phyloP scores from a whole-genome alignment of 2,329 filamentous ascomycete genomes.

The Cordyceps cateniannulata region DNA sequence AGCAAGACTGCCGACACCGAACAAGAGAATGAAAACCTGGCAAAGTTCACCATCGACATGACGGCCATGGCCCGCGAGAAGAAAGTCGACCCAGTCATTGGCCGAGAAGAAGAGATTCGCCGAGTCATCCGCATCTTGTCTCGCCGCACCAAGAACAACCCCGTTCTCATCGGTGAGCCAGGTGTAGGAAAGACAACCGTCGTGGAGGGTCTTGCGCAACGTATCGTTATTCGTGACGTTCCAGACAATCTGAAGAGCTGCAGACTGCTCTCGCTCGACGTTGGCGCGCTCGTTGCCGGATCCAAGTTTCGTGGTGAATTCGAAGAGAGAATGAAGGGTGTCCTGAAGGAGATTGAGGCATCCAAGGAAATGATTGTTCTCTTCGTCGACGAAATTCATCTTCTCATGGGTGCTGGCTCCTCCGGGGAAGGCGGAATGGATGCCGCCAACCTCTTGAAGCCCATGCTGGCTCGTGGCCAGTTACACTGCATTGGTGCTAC shows the following conservation, averaged over 20 bases:
- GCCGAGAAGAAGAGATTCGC: constrained; percentile 90
- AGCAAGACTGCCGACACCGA: constrained; percentile 94
- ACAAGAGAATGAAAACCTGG: constrained; percentile 87
- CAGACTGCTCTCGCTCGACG: constrained; percentile 89
- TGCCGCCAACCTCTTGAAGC: constrained; percentile 93
- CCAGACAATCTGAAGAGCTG: constrained; percentile 92
- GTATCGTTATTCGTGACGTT: constrained; percentile 94
- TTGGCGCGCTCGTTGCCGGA: constrained; percentile 89
- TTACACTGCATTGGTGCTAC: constrained; percentile 97
- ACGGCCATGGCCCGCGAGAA: constrained; percentile 92
- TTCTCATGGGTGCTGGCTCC: constrained; percentile 94
- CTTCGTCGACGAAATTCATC: constrained; percentile 97
- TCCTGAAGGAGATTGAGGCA: constrained; percentile 91
- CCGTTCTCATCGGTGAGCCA: constrained; percentile 93
- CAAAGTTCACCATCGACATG: constrained; percentile 99
- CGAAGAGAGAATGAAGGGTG: constrained; percentile 98
- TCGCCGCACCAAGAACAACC: constrained; percentile 95
- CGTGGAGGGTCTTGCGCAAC: constrained; percentile 88
- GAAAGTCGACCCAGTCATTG: constrained; percentile 96
- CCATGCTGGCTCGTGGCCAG: constrained; percentile 94
- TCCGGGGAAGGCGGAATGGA: constrained; percentile 98
- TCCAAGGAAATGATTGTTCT: constrained; percentile 96
- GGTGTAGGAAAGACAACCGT: constrained; percentile 99
- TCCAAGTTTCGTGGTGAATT: constrained; percentile 99
- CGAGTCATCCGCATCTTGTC: constrained; percentile 88